Base-by-base conservation (phyloP, 1,139 yeast genomes). In the Scheffersomyces titani region DNA sequence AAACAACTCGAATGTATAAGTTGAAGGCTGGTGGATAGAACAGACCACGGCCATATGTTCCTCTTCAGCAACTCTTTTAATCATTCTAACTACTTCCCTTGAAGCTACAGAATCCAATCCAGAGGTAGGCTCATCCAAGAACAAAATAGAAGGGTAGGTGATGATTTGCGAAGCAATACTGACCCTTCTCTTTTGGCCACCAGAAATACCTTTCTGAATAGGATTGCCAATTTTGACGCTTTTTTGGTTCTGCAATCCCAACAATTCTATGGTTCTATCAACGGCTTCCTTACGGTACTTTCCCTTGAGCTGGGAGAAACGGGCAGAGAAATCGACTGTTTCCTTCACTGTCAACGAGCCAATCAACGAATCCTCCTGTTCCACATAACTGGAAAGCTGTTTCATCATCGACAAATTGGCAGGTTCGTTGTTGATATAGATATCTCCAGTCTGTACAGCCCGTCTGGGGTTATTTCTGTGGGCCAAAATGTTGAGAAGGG, bases 1-100 rank as follows among this genome's bases (percentile, higher is more conserved):
- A 57, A 75, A 75, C 44, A 71, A 59, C 50, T 73, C 61, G 55
- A 73, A 68, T 1, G 74, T 69, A 19, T 64, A 58, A 3, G 77
- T 64, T 0, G 76, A 71, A n/a, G 79, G 80, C 60, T 75, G 80
- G 60, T 75, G 80, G 53, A 76, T 72, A 2, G 78, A 71, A 36
- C 72, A 67, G 53, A 75, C 64, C n/a, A 76, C 74, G 47, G 70
- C 64, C 60, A 73, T 71, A 51, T 69, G 68, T 51, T 68, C 71
- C 13, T 58, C 56, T 47, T 55, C 56, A 5, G 76, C 75, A 40
- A 71, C 57, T 44, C 61, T 61, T 51, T 68, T 67, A 50, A 72
- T 61, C 50, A 64, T 63, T 16, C 63, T 58, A 21, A 72, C 66
- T 18, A 72, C 70, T 52, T 70, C 70, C 55, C 67, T 61, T 5